Evolutionary conservation across 2,329 filamentous ascomycete genomes (phyloP).

Genomic region (Pseudodiploospora longispora): DNA sequence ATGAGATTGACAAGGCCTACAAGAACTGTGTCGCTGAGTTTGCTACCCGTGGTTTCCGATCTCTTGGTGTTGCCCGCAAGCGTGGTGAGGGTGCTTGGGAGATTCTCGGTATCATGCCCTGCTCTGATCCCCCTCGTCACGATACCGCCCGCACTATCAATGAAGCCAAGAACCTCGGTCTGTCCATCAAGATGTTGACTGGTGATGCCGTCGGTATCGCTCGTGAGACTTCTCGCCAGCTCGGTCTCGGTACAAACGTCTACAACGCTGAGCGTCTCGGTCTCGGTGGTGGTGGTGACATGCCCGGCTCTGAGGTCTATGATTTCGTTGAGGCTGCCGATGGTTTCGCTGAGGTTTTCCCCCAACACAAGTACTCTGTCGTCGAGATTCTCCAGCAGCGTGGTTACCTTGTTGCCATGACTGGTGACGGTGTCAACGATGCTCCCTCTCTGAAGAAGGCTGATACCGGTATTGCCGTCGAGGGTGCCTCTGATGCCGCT

Average conservation of each 20-base stretch:
- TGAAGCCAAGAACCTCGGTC: constrained; percentile 78
- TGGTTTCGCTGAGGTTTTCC: constrained; percentile 91
- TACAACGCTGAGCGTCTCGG: constrained; percentile 91
- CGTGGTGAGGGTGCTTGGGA: constrained; percentile 75
- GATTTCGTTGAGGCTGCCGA: constrained; percentile 93
- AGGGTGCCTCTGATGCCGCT: constrained; percentile 85
- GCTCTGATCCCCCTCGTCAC: constrained; percentile 83
- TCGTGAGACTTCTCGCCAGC: constrained; percentile 82
- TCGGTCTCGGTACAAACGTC: constrained; percentile 85
- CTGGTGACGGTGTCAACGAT: constrained; percentile 92
- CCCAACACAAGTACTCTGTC: constrained; percentile 91
- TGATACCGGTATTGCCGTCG: constrained; percentile 92
- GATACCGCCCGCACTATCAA: constrained; percentile 86
- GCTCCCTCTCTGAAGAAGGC: constrained; percentile 89
- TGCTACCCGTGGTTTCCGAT: constrained; percentile 87
- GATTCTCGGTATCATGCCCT: constrained; percentile 91
- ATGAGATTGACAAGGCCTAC: constrained; percentile 72
- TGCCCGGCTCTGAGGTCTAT: constrained; percentile 89
- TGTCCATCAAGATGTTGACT: constrained; percentile 94
- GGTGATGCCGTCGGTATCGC: constrained; percentile 91
- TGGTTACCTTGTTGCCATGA: constrained; percentile 93
- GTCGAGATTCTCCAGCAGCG: constrained; percentile 90
- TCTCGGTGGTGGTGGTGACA: constrained; percentile 82
- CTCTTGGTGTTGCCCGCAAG: constrained; percentile 87
- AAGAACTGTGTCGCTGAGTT: constrained; percentile 91